phyloP scores from a whole-genome alignment of 2,329 filamentous ascomycete genomes.

The Coleophoma crateriformis region DNA sequence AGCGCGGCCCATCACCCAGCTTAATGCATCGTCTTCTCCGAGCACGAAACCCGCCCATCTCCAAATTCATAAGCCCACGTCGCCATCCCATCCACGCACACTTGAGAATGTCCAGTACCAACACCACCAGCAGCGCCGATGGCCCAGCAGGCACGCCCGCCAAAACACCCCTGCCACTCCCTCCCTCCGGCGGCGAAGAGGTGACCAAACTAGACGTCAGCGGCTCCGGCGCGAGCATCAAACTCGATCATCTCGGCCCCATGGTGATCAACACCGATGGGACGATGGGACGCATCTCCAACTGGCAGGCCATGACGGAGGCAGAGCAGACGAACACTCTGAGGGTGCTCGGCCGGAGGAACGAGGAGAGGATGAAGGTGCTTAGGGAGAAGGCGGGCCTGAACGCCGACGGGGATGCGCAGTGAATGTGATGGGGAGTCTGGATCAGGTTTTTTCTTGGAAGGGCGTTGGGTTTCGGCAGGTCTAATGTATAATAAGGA shows the following conservation, averaged over 20 bases:
- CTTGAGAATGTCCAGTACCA: too few species aligned
- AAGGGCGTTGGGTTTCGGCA: too few species aligned
- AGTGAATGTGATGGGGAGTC: too few species aligned
- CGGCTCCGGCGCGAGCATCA: constrained; percentile 33
- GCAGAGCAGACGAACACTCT: constrained; percentile 63
- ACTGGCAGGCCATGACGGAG: constrained; percentile 68
- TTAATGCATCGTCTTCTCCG: too few species aligned
- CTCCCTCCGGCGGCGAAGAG: constrained; percentile 6
- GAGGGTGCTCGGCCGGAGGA: constrained; percentile 62
- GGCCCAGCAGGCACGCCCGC: neutral
- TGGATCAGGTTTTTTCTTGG: too few species aligned
- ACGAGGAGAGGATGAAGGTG: constrained; percentile 53
- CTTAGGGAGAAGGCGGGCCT: constrained; percentile 37
- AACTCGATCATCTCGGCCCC: constrained; percentile 64
- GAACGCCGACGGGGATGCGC: constrained; percentile 3
- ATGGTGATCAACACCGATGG: constrained; percentile 71
- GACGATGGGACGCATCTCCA: constrained; percentile 63
- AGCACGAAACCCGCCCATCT: too few species aligned
- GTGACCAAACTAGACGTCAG: constrained; percentile 13
- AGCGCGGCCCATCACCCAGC: too few species aligned
- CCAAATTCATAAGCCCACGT: too few species aligned
- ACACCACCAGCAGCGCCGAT: too few species aligned
- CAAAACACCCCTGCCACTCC: constrained; percentile 12
- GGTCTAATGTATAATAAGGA: too few species aligned
- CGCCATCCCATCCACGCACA: too few species aligned